These are phyloP conservation scores for Myotisia sp. DNA, from an alignment of 2,329 filamentous ascomycete genomes.

Conservation along the genomic window DNA sequence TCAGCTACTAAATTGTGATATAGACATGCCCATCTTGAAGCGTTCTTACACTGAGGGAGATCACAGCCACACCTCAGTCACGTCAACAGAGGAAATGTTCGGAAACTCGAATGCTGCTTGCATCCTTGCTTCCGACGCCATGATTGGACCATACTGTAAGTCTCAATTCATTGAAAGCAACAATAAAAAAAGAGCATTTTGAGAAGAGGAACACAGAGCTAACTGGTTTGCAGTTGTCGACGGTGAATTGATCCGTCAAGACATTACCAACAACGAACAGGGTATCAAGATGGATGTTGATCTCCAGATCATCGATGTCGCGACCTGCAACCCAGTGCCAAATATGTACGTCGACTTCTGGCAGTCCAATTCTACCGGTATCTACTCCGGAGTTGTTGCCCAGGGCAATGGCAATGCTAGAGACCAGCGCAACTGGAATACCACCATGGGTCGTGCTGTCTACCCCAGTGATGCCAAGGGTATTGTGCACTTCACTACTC, in stretches of 20 bases:
- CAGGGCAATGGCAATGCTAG: slow-evolving; percentile 23
- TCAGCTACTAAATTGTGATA: background rate
- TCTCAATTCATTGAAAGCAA: background rate
- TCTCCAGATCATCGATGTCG: slow-evolving; percentile 26
- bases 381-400: slow-evolving; percentile 27
- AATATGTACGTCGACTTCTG: slow-evolving; percentile 24
- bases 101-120: slow-evolving; percentile 23
- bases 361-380: slow-evolving; percentile 29
- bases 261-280: slow-evolving; percentile 23
- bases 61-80: slow-evolving; percentile 4
- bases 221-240: slow-evolving; percentile 25
- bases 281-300: slow-evolving; percentile 28
- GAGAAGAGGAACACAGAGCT: background rate
- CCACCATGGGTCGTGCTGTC: slow-evolving; percentile 4
- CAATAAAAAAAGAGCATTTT: background rate
- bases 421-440: slow-evolving; percentile 25
- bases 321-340: slow-evolving; percentile 27
- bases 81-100: slow-evolving; percentile 8
- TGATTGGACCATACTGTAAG: slow-evolving; percentile 22
- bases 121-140: slow-evolving; percentile 35
- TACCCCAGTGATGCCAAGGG: slow-evolving; percentile 4
- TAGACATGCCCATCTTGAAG: too few species aligned
- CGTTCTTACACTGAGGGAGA: too few species aligned
- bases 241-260: slow-evolving; percentile 25
- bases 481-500: slow-evolving; percentile 4